A percentile compares a stretch with the other conserved stretches of the same genome.
Conservation (phyloP, 129 eudicot species). For the Helichrysum umbraculigerum region DNA sequence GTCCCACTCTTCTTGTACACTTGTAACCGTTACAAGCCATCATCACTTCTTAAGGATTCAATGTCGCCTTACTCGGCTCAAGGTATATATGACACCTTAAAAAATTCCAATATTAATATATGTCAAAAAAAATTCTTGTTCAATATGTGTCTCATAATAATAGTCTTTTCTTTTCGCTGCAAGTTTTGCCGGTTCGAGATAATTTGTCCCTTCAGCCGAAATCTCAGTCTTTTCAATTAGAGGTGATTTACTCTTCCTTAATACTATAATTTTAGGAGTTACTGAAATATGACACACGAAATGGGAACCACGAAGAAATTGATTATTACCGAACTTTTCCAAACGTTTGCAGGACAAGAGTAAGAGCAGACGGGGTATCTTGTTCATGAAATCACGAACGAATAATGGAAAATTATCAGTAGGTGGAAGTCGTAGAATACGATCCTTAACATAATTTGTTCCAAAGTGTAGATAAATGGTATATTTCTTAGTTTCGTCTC, state of each 20-base stretch:
- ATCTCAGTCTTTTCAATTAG: constrained; percentile 48
- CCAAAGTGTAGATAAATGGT: constrained; percentile 4
- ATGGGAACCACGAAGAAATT: neutral
- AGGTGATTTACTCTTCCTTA: constrained; percentile 37
- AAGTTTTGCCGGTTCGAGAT: constrained; percentile 57
- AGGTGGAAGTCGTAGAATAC: constrained; percentile 35
- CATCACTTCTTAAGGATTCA: constrained; percentile 31
- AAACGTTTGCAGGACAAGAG: constrained; percentile 23
- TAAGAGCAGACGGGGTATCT: constrained; percentile 30
- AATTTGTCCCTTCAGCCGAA: constrained; percentile 41
- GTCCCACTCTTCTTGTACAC: constrained; percentile 58
- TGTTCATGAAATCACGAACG: constrained; percentile 23
- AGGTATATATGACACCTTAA: constrained; percentile 29
- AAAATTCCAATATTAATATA: neutral
- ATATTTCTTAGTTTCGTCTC: neutral
- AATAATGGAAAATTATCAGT: constrained; percentile 22
- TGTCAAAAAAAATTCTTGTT: neutral
- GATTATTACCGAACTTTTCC: neutral
- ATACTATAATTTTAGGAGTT: neutral
- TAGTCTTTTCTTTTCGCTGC: neutral
- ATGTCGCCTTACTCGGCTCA: constrained; percentile 22
- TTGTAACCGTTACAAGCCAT: constrained; percentile 41
- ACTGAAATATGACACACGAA: neutral
- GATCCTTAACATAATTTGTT: constrained; percentile 2
- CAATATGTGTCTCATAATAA: neutral